These are phyloP conservation scores for Mortierella sp. DNA, from an alignment of 371 early-diverging fungal species.

Conservation along the genomic window DNA sequence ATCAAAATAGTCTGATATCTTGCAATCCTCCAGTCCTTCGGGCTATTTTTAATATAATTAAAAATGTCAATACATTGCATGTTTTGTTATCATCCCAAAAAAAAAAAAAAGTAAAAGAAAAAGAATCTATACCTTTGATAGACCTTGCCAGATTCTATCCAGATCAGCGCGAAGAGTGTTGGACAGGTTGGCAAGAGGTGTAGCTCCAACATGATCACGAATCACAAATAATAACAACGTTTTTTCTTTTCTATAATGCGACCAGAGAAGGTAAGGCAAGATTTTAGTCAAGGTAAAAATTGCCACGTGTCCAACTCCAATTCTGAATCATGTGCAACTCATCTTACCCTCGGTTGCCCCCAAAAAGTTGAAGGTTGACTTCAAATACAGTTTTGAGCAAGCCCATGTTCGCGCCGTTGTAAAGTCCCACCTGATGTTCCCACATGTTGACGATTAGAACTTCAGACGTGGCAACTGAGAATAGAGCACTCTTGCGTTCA, in stretches of 20 bases:
- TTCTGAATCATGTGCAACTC: neutral
- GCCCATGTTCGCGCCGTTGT: conserved; percentile 99
- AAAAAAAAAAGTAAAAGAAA: neutral
- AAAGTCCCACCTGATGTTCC: conserved; percentile 98
- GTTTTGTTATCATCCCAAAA: neutral
- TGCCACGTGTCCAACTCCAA: conserved; percentile 4
- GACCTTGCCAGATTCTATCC: conserved; percentile 89
- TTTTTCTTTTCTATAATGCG: conserved; percentile 69
- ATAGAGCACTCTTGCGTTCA: conserved; percentile 98
- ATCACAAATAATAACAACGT: conserved; percentile 96
- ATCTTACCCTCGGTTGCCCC: conserved; percentile 67
- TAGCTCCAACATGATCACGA: conserved; percentile 92
- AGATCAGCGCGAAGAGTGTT: conserved; percentile 86
- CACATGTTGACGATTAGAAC: conserved; percentile 97
- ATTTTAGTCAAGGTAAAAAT: neutral
- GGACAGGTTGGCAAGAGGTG: conserved; percentile 87
- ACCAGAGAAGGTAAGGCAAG: neutral
- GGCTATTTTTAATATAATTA: conserved; percentile 63
- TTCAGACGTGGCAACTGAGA: conserved; percentile 96
- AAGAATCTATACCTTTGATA: conserved; percentile 74
- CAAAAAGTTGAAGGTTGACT: conserved; percentile 97
- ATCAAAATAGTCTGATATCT: conserved; percentile 92
- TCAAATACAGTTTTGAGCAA: conserved; percentile 98
- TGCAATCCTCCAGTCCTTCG: conserved; percentile 81
- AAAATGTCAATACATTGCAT: neutral